phyloP scores from a whole-genome alignment of 2,329 filamentous ascomycete genomes.

The Lojkania enalia region DNA sequence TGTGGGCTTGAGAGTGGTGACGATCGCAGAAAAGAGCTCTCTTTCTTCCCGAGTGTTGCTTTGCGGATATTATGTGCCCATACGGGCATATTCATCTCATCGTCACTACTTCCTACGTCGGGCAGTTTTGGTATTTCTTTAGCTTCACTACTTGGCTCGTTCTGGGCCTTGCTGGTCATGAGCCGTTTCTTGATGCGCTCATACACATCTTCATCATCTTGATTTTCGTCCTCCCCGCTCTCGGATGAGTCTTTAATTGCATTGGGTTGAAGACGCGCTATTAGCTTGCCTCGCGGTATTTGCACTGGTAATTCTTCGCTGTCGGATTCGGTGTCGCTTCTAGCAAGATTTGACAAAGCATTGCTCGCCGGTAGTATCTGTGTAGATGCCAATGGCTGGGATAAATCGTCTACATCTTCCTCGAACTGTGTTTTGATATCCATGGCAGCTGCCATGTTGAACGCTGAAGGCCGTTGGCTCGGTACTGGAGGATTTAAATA shows the following conservation, averaged over 20 bases:
- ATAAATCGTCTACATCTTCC: slow-evolving; percentile 3
- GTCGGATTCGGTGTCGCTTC: slow-evolving; percentile 48
- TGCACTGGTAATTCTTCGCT: slow-evolving; percentile 36
- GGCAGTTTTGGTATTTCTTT: slow-evolving; percentile 9
- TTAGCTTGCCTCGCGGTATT: slow-evolving; percentile 64
- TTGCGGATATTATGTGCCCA: slow-evolving; percentile 20
- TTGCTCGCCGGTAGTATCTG: slow-evolving; percentile 48
- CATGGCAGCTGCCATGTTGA: slow-evolving; percentile 3
- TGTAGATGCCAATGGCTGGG: slow-evolving; percentile 1
- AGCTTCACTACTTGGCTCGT: slow-evolving; percentile 15
- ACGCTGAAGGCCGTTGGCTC: too few species aligned
- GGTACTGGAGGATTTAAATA: too few species aligned
- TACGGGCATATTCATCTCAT: slow-evolving; percentile 37
- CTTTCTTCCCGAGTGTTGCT: slow-evolving; percentile 12
- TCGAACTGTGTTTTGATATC: slow-evolving; percentile 5
- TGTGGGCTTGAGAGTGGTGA: slow-evolving; percentile 22
- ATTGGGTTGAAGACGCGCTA: slow-evolving; percentile 58
- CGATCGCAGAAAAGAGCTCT: slow-evolving; percentile 17
- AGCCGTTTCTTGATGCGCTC: slow-evolving; percentile 52
- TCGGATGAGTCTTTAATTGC: slow-evolving; percentile 28
- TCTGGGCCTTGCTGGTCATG: slow-evolving; percentile 24
- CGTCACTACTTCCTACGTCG: slow-evolving; percentile 19
- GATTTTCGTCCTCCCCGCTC: slow-evolving; percentile 27
- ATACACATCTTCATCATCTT: slow-evolving; percentile 44
- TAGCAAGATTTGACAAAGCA: slow-evolving; percentile 54